phyloP scores from a whole-genome alignment of 345 rosid genomes.

The Populus tremula region DNA sequence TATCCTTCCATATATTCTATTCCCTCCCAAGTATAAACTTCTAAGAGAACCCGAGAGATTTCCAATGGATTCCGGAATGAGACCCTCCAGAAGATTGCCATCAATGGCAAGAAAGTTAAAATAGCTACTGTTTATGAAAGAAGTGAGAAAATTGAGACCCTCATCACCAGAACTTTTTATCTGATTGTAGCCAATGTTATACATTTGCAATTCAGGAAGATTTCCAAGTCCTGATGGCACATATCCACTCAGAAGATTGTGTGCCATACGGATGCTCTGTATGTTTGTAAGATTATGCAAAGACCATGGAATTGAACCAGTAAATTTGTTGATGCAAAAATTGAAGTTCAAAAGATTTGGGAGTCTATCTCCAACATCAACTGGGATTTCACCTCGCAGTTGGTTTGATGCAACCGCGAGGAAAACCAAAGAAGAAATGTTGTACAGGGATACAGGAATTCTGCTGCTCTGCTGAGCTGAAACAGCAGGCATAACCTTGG shows the following conservation, averaged over 20 bases:
- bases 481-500: too few species aligned
- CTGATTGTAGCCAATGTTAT: slow-evolving; percentile 23
- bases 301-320: slow-evolving; percentile 39
- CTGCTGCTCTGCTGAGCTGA: too few species aligned
- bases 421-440: background rate
- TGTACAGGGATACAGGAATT: background rate
- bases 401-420: background rate
- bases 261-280: slow-evolving; percentile 30
- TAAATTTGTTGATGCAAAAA: slow-evolving; percentile 42
- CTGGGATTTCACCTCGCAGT: slow-evolving; percentile 17
- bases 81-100: slow-evolving; percentile 41
- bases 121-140: slow-evolving; percentile 36
- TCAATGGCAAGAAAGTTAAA: slow-evolving; percentile 39
- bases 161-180: slow-evolving; percentile 3
- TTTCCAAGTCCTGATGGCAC: slow-evolving; percentile 34
- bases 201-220: slow-evolving; percentile 37
- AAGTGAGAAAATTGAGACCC: slow-evolving; percentile 35
- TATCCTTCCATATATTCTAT: slow-evolving; percentile 32
- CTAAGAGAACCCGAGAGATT: slow-evolving; percentile 36
- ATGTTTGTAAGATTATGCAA: slow-evolving; percentile 41
- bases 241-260: slow-evolving; percentile 36
- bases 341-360: slow-evolving; percentile 41
- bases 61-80: slow-evolving; percentile 41
- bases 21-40: slow-evolving; percentile 39
- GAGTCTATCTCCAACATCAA: slow-evolving; percentile 35